phyloP scores from a whole-genome alignment of 495 filamentous ascomycete species.

The Sphaerosporella brunnea region DNA sequence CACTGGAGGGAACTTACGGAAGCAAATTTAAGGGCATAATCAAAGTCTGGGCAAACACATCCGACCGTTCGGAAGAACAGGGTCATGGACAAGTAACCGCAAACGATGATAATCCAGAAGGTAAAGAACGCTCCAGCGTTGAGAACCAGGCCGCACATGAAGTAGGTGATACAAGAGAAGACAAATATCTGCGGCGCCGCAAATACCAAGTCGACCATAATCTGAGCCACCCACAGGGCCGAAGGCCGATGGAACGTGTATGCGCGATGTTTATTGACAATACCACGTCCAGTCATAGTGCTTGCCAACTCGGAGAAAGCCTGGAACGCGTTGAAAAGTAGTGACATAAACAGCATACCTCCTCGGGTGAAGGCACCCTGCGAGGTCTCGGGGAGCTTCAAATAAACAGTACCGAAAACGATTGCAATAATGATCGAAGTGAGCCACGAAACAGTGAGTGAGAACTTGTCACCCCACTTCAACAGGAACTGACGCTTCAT shows the following conservation, averaged over 20 bases:
- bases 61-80: conserved; percentile 63
- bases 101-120: conserved; percentile 53
- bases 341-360: conserved; percentile 54
- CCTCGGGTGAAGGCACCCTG: conserved; percentile 60
- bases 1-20: conserved; percentile 11
- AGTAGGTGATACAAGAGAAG: conserved; percentile 63
- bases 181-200: conserved; percentile 46
- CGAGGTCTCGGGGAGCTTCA: conserved; percentile 46
- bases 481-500: conserved; percentile 69
- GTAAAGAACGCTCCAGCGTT: conserved; percentile 60
- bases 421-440: conserved; percentile 60
- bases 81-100: conserved; percentile 58
- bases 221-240: conserved; percentile 63
- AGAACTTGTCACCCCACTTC: conserved; percentile 71
- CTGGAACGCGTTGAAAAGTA: conserved; percentile 67
- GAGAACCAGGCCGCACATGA: conserved; percentile 50
- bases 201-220: conserved; percentile 59
- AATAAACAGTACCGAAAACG: conserved; percentile 60
- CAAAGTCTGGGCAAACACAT: conserved; percentile 65
- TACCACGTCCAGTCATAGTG: conserved; percentile 54
- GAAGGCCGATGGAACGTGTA: conserved; percentile 66
- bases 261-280: conserved; percentile 62
- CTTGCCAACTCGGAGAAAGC: conserved; percentile 53
- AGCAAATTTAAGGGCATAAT: conserved; percentile 69
- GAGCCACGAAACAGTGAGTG: conserved; percentile 55